Evolutionary conservation across 2,329 filamentous ascomycete species (phyloP), one percentile per base, ranked within the genome.

Genomic region (Bipolaris gigantea): DNA sequence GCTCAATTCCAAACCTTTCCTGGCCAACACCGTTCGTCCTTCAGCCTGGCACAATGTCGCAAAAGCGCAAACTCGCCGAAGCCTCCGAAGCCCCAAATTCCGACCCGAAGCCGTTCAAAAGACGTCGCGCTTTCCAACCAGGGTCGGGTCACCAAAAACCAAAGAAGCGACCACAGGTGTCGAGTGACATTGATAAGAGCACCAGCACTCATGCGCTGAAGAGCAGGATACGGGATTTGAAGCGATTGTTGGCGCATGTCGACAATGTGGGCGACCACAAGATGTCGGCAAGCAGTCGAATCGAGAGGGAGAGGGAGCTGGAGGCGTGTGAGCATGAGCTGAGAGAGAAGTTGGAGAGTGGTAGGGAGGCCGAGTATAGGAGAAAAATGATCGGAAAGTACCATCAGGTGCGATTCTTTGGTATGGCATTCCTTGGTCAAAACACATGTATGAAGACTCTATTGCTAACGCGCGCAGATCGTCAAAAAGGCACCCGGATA

Each of bases 331-430:
- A 85, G 72, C 79, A 83, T 59, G 87, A 89, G 65, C 78, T 92
- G 54, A 79, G 55, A 21, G 70, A 73, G 57, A 73, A 72, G 61
- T 52, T 59, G 15, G 57, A 55, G 34, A 60, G 75, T 4, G 80
- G 83, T 58, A 80, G 82, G 43, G 77, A 83, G 55, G 80, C 81
- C 54, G 84, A 85, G 64, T 86, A 85, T 75, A 81, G 80, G 68
- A 81, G 85, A 61, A 81, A 85, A 55, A 90, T 92, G 83, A 91
- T 92, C 58, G 80, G 80, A 46, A 89, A 87, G 72, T 94, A 92
- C 65, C 89, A 93, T 72, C 92, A 90, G 83, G 85, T 93, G 46
- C 81, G 90, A 25, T 94, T 94, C 71, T 93, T 93, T 74, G 90
- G 89, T 89, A 79, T 47, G 81, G 65, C 1, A 25, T 27, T 11